Evolutionary conservation across 176 grass and related monocot species (phyloP).

Genomic region (Areca catechu): DNA sequence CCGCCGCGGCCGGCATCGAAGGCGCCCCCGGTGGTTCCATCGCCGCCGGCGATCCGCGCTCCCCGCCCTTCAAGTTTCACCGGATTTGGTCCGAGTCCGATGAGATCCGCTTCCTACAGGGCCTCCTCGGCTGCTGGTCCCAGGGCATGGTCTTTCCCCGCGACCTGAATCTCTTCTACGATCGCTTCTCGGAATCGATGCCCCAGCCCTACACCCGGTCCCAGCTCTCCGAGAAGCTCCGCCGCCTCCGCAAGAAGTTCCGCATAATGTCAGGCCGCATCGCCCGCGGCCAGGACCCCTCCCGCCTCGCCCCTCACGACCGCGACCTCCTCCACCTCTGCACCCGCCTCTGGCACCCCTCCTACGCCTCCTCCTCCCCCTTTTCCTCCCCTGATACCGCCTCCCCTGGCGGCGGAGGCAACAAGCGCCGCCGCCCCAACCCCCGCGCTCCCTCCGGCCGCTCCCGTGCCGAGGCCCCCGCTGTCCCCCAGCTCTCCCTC

Average conservation of each 20-base stretch:
- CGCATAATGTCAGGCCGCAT: conserved; percentile 42
- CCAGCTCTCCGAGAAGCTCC: conserved; percentile 94
- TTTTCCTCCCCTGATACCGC: conserved; percentile 28
- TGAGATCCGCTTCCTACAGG: conserved; percentile 48
- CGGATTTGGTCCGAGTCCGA: conserved; percentile 80
- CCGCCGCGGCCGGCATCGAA: neutral
- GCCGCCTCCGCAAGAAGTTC: conserved; percentile 79
- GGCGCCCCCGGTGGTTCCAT: no score
- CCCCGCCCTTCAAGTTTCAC: conserved; percentile 72
- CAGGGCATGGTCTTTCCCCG: conserved; percentile 40
- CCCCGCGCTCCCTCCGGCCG: conserved; percentile 24
- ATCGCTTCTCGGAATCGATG: conserved; percentile 79
- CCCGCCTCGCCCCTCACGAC: conserved; percentile 86
- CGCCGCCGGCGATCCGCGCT: no score
- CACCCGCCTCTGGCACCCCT: conserved; percentile 78
- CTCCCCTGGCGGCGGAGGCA: conserved; percentile 26
- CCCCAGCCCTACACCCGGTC: conserved; percentile 72
- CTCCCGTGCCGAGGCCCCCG: neutral
- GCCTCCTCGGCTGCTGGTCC: conserved; percentile 50
- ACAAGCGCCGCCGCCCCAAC: conserved; percentile 76
- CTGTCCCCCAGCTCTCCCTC: neutral
- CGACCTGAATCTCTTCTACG: conserved; percentile 91
- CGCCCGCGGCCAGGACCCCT: conserved; percentile 50
- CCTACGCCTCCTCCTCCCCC: conserved; percentile 63
- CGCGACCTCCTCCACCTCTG: conserved; percentile 94